These are phyloP conservation scores for Heterobasidion irregulare DNA, from an alignment of 1,284 basidiomycete genomes.

Conservation along the genomic window DNA sequence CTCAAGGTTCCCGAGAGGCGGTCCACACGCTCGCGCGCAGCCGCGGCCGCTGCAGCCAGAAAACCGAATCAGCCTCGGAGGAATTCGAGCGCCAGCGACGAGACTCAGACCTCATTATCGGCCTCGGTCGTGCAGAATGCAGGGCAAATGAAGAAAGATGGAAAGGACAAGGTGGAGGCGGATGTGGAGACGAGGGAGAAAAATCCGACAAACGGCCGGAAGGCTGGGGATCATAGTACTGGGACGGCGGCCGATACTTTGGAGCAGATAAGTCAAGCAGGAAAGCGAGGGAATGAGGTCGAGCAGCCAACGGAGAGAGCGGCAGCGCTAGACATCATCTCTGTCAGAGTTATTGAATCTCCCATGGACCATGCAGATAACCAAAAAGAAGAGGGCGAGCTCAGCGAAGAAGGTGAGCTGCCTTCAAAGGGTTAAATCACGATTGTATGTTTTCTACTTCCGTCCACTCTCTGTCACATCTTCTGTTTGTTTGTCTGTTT, in stretches of 20 bases:
- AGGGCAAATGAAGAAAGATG: slow-evolving; percentile 6
- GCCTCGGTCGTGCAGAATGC: slow-evolving; percentile 17
- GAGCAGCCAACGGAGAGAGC: too few species aligned
- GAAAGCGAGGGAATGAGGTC: too few species aligned
- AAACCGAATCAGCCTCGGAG: slow-evolving; percentile 13
- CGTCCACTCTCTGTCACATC: not conserved
- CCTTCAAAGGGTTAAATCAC: slow-evolving; percentile 2
- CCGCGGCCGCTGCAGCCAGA: slow-evolving; percentile 10
- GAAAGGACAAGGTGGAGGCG: not conserved
- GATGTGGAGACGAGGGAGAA: not conserved
- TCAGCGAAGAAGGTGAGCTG: slow-evolving; percentile 27
- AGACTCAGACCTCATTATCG: slow-evolving; percentile 21
- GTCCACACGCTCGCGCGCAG: slow-evolving; percentile 18
- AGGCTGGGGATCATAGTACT: not conserved
- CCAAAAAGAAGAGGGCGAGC: slow-evolving; percentile 34
- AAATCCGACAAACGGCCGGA: not conserved
- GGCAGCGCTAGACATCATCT: too few species aligned
- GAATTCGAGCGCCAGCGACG: slow-evolving; percentile 24
- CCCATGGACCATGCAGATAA: too few species aligned
- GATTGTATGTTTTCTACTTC: not conserved
- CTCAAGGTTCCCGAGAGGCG: slow-evolving; percentile 17
- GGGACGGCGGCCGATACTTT: not conserved
- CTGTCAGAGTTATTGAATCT: too few species aligned
- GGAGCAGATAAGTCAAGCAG: not conserved
- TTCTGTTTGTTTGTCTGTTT: not conserved